Evolutionary conservation across 2,329 filamentous ascomycete genomes (phyloP).

Genomic region (Didymella exigua): DNA sequence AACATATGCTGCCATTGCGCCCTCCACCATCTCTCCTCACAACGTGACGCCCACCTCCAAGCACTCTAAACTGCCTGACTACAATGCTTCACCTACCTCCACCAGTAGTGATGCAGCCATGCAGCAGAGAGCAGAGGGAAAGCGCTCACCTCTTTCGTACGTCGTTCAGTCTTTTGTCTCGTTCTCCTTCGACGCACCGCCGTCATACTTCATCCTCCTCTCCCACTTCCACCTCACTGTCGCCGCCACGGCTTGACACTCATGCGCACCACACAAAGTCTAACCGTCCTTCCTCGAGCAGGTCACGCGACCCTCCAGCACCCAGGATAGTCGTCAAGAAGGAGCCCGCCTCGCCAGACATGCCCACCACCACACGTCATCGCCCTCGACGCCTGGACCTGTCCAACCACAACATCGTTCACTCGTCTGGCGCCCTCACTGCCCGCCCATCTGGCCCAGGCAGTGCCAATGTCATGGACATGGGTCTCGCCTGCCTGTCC

Average conservation of each 20-base stretch:
- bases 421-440: slow-evolving; percentile 55
- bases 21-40: slow-evolving; percentile 50
- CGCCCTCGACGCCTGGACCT: slow-evolving; percentile 79
- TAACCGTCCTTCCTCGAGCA: slow-evolving; percentile 51
- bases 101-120: slow-evolving; percentile 45
- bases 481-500: slow-evolving; percentile 91
- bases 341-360: slow-evolving; percentile 85
- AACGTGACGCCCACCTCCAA: slow-evolving; percentile 47
- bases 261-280: slow-evolving; percentile 12
- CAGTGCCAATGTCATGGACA: slow-evolving; percentile 79
- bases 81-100: slow-evolving; percentile 50
- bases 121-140: slow-evolving; percentile 54
- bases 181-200: slow-evolving; percentile 27
- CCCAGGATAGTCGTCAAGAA: slow-evolving; percentile 96
- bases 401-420: slow-evolving; percentile 58
- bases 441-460: slow-evolving; percentile 76
- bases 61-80: slow-evolving; percentile 39
- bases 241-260: slow-evolving; percentile 31
- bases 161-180: slow-evolving; percentile 43
- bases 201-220: slow-evolving; percentile 31
- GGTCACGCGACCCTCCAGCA: slow-evolving; percentile 58
- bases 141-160: slow-evolving; percentile 60
- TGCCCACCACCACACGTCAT: slow-evolving; percentile 73
- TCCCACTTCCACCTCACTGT: slow-evolving; percentile 35
- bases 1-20: slow-evolving; percentile 53